Evolutionary conservation across 2,329 filamentous ascomycete species (phyloP), one percentile per base, ranked within the genome.

Genomic region (Dendryphion nanum): DNA sequence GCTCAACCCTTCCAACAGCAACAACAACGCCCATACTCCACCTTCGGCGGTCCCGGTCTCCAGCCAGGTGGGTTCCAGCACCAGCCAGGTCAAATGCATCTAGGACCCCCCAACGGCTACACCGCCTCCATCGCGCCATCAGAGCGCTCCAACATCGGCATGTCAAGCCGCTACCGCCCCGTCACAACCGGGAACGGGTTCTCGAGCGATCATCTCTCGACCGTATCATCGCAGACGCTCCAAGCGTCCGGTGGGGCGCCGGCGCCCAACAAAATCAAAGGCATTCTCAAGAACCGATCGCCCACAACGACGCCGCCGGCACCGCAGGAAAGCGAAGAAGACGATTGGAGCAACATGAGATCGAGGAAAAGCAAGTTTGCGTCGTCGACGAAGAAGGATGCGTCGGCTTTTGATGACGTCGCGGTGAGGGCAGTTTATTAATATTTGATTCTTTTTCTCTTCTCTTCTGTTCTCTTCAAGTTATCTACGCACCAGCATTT

Each of bases 121-220:
- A 79, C 89, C 1, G 82, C 89, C 1, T 97, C 91, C 1, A 95
- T 98, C 50, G 91, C 93, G 2, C 93, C 93, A 1, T 95, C 89
- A 4, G 93, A 97, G 70, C 85, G 93, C 44, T 97, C 90, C 74
- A 97, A 94, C 63, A 74, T 96, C 44, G 93, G 93, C 13, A 77
- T 95, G 36, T 89, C 93, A 6, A 84, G 88, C 20, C 82, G 93
- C 30, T 98, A 98, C 68, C 81, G 93, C 31, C 89, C 93, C 2
- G 91, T 97, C 1, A 89, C 87, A 0, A 64, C 61, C 32, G 50
- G 59, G 24, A 51, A 52, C 24, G 24, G 35, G 14, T 33, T 30
- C 24, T 20, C 10, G 6, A 16, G 20, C 13, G 61, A 64, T 35
- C 47, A 53, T 16, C 41, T 51, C 18, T 59, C 54, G 6, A 61